A percentile compares a stretch with the other conserved stretches of the same genome.
phyloP scores from a whole-genome alignment of 140 eudicot genomes.

The Eryngium alpinum region DNA sequence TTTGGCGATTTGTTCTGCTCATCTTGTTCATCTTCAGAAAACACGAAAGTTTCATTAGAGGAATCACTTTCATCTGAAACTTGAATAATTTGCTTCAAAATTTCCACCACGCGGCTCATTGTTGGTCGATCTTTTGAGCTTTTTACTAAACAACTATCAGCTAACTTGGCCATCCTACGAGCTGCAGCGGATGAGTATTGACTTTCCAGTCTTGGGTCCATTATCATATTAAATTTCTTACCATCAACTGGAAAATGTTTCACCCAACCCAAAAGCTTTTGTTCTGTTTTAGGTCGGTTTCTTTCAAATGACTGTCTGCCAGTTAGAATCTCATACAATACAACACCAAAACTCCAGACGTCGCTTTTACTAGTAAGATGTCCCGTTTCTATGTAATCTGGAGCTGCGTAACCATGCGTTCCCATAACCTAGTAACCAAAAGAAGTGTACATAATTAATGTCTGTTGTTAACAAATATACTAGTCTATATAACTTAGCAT shows the following conservation, averaged over 20 bases:
- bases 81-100: conserved; percentile 43
- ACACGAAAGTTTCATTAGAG: conserved; percentile 19
- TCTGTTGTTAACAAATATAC: too few relatives aligned
- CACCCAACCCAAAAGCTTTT: conserved; percentile 67
- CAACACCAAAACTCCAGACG: conserved; percentile 90
- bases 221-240: conserved; percentile 46
- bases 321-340: conserved; percentile 64
- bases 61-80: conserved; percentile 44
- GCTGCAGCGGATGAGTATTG: conserved; percentile 63
- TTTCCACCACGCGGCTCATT: conserved; percentile 76
- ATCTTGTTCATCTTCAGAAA: conserved; percentile 30
- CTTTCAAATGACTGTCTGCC: conserved; percentile 70
- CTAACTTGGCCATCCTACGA: conserved; percentile 54
- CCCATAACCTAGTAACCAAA: conserved; percentile 61
- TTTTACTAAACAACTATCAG: conserved; percentile 55
- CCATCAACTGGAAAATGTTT: conserved; percentile 51
- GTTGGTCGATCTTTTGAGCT: conserved; percentile 65
- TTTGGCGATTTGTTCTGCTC: conserved; percentile 28
- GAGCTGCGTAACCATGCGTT: conserved; percentile 91
- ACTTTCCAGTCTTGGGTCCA: conserved; percentile 58
- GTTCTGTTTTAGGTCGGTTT: conserved; percentile 49
- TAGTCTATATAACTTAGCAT: too few relatives aligned
- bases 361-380: conserved; percentile 79
- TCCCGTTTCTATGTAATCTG: conserved; percentile 82
- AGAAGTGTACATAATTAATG: not conserved